Base-by-base conservation (phyloP, 2,329 filamentous ascomycete species). In the Mycogone perniciosa region DNA sequence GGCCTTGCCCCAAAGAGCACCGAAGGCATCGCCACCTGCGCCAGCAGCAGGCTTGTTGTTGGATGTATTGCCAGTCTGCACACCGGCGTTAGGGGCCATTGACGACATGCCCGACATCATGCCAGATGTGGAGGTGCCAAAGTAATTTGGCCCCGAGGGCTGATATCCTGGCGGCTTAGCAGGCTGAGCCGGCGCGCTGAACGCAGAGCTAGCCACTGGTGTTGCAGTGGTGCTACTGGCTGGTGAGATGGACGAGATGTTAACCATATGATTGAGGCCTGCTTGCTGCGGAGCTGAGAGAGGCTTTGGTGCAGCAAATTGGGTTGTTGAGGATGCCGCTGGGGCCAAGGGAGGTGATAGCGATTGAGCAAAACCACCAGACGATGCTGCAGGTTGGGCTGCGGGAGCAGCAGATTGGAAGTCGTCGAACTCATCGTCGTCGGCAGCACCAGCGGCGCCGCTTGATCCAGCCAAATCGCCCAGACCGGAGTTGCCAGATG, bases 341-440 rank as follows among this genome's bases (percentile, higher is more conserved):
- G 20, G 20, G 5, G 75, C 72, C 55, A 78, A 66, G 2, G 76
- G 70, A 11, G 74, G 58, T 60, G 76, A 59, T 60, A 80, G 51
- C 62, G 77, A 60, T 72, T 69, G 66, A 8, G 59, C 57, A 47
- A 64, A 59, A 7, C 54, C 61, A 45, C 53, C 58, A 20, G 69
- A 61, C 63, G 73, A 59, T 57, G 76, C 68, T 13, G 75, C 66
- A 8, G 76, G 65, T n/a, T 69, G 68, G 10, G 74, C 63, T 29
- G 81, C 73, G 4, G 85, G 81, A 3, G 86, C 74, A 10, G 92
- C 92, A 20, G 90, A 95, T 68, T 96, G 89, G 76, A 97, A 97
- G 64, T 99, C 93, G 64, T 97, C 93, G 63, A 97, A 97, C 56
- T 96, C 93, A 59, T 96, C 91, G 57, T 96, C 92, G 55, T 70